These are phyloP conservation scores for button mushroom (Agaricus bisporus) DNA, from an alignment of 768 basidiomycete species.

Conservation along the genomic window DNA sequence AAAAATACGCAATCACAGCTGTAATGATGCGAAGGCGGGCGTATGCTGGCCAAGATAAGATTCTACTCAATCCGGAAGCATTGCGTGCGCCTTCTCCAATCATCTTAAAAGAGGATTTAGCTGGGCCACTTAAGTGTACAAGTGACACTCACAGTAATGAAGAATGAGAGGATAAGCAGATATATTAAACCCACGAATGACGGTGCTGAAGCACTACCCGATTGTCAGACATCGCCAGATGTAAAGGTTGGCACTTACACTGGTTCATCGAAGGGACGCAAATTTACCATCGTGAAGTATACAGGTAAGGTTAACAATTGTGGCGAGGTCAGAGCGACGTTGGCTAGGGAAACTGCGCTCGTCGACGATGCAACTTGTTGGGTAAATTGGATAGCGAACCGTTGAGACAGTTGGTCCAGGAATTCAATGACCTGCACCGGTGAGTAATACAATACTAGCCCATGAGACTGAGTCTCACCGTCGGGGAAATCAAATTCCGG, in stretches of 20 bases:
- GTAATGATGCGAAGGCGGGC: conserved; percentile 28
- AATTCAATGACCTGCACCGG: not conserved
- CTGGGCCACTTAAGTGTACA: not conserved
- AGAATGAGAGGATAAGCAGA: conserved; percentile 38
- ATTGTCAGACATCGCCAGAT: not conserved
- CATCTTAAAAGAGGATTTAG: conserved; percentile 17
- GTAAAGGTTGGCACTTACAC: conserved; percentile 36
- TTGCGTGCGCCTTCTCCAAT: conserved; percentile 31
- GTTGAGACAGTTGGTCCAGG: not conserved
- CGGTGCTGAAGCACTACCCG: conserved; percentile 44
- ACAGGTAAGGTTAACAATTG: conserved; percentile 43
- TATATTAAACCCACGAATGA: conserved; percentile 56
- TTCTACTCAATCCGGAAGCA: conserved; percentile 26
- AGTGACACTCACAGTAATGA: conserved; percentile 30
- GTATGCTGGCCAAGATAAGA: conserved; percentile 26
- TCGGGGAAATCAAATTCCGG: not conserved
- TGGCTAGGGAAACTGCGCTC: conserved; percentile 11
- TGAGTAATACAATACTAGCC: too few relatives aligned
- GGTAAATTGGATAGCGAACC: conserved; percentile 14
- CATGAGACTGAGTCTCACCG: not conserved
- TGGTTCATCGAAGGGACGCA: conserved; percentile 54
- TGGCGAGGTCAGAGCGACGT: conserved; percentile 43
- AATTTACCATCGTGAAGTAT: conserved; percentile 40
- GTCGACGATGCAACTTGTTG: conserved; percentile 11
- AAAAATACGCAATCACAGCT: conserved; percentile 27